phyloP scores from a whole-genome alignment of 257 asterid species.

The Solanum clarkiae region DNA sequence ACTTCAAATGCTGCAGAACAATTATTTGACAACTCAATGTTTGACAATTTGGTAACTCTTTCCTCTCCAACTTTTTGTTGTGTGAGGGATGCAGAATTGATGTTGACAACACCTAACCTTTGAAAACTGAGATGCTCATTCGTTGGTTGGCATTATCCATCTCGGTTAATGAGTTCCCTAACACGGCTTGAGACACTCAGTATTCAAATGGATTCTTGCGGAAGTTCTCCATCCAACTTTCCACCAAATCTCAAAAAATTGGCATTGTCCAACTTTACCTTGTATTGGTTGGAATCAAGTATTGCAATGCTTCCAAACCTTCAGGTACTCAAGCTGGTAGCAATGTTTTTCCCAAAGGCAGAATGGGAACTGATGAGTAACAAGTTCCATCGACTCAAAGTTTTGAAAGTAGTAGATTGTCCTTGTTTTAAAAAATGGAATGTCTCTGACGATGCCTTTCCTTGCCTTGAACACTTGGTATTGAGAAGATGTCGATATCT shows the following conservation, averaged over 20 bases:
- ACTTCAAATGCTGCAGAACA: background rate
- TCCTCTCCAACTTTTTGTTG: background rate
- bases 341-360: background rate
- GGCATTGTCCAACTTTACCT: background rate
- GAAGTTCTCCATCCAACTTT: background rate
- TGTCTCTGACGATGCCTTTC: background rate
- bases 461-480: background rate
- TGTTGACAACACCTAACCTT: background rate
- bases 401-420: background rate
- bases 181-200: background rate
- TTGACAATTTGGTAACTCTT: background rate
- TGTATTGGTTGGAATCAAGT: background rate
- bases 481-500: background rate
- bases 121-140: background rate
- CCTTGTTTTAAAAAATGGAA: background rate
- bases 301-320: background rate
- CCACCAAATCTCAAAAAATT: constrained; percentile 1
- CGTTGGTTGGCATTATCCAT: background rate
- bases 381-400: background rate
- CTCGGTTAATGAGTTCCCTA: background rate
- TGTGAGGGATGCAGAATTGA: background rate
- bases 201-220: background rate
- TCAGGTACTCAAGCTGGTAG: background rate
- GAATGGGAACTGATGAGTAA: background rate
- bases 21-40: background rate